Evolutionary conservation across 129 eudicot species (phyloP).

Genomic region (Flaveria robusta): DNA sequence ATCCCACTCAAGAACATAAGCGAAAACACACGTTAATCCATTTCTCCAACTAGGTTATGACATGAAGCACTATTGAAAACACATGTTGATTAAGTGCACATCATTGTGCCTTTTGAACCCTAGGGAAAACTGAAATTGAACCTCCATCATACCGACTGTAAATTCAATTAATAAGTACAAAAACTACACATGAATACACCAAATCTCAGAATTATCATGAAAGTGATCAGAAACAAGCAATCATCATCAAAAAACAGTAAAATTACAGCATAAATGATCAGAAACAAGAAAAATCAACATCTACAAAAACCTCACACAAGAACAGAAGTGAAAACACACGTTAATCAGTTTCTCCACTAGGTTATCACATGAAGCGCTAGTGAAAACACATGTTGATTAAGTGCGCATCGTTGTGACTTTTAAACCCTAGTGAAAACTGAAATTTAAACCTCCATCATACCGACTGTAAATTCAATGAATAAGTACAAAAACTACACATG

Average conservation of each 20-base stretch:
- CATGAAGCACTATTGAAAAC: not conserved
- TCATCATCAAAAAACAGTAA: no score
- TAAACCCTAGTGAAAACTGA: not conserved
- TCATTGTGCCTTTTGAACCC: not conserved
- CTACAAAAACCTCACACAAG: constrained; percentile 7
- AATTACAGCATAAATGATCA: not conserved
- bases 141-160: not conserved
- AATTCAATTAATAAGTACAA: not conserved
- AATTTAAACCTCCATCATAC: not conserved
- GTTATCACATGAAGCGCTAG: no score
- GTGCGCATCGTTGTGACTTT: not conserved
- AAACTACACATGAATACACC: not conserved
- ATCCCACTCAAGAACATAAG: constrained; percentile 14
- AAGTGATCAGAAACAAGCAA: not conserved
- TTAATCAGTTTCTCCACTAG: not conserved
- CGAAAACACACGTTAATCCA: constrained; percentile 12
- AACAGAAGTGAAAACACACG: constrained; percentile 13
- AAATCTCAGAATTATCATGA: no score
- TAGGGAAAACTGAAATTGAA: constrained; percentile 1
- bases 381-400: not conserved
- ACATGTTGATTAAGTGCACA: not conserved
- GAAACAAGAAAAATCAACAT: no score
- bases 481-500: not conserved
- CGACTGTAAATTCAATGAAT: not conserved
- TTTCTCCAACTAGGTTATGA: not conserved